phyloP scores from a whole-genome alignment of 75 land plant species.

The Chamaecyparis obtusa region DNA sequence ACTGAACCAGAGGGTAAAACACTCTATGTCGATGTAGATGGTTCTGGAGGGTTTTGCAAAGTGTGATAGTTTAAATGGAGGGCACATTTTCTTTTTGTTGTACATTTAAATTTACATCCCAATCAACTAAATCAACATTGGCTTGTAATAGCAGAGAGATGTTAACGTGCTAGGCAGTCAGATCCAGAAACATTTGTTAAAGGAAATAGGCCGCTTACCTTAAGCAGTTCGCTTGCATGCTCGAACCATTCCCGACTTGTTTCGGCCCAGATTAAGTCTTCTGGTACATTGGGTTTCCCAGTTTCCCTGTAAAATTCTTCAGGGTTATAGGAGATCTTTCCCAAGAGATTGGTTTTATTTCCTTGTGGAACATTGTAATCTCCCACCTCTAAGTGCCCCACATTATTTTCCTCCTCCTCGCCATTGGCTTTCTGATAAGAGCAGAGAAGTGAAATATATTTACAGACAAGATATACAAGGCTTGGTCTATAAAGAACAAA shows the following conservation, averaged over 20 bases:
- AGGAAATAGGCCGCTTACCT: neutral
- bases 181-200: no score
- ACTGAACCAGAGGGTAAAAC: neutral
- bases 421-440: neutral
- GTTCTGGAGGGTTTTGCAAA: neutral
- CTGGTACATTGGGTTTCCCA: constrained; percentile 11
- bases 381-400: constrained; percentile 22
- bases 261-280: constrained; percentile 7
- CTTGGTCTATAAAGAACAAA: neutral
- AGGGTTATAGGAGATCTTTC: constrained; percentile 16
- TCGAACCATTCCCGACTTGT: constrained; percentile 4
- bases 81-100: neutral
- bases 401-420: neutral
- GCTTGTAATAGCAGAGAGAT: no score
- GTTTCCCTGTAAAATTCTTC: constrained; percentile 11
- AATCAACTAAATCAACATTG: neutral
- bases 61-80: neutral
- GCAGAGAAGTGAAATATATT: neutral
- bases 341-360: constrained; percentile 11
- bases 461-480: neutral
- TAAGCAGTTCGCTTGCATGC: neutral
- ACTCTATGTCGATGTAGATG: neutral
- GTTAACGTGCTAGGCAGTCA: no score
- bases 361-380: constrained; percentile 22
- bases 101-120: neutral